Conservation (phyloP, 148 eudicot species). For the Agrostemma githago region DNA sequence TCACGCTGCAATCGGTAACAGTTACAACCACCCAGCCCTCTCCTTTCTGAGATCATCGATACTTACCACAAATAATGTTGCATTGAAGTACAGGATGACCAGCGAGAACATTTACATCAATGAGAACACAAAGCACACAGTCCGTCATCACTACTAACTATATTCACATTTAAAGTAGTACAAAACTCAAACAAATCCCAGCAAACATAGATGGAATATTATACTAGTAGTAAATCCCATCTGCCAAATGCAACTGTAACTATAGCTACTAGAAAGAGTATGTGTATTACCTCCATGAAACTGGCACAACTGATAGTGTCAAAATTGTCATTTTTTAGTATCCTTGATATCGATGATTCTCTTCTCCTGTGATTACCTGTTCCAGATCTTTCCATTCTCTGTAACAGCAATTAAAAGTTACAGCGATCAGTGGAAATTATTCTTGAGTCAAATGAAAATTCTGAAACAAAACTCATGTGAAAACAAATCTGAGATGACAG, state of each 20-base stretch:
- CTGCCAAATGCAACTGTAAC: neutral
- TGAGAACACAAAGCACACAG: neutral
- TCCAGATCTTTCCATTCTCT: slow-evolving; percentile 75
- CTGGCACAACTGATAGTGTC: slow-evolving; percentile 66
- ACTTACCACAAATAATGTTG: neutral
- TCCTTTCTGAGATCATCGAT: neutral
- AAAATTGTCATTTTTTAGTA: slow-evolving; percentile 39
- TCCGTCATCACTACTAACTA: neutral
- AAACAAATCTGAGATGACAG: neutral
- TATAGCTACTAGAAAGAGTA: slow-evolving; percentile 6
- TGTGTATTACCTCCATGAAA: slow-evolving; percentile 69
- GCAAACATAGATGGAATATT: neutral
- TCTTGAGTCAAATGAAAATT: neutral
- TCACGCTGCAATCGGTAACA: no score
- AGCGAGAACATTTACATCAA: neutral
- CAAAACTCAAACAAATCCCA: neutral
- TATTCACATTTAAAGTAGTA: neutral
- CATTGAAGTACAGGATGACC: neutral
- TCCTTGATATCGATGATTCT: slow-evolving; percentile 48
- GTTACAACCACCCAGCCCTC: neutral
- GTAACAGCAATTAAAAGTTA: slow-evolving; percentile 8
- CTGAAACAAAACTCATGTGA: neutral
- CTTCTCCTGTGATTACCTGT: slow-evolving; percentile 48
- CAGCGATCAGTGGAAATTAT: slow-evolving; percentile 11
- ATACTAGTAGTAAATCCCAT: neutral